These are phyloP conservation scores for Mortierella sp. DNA, from an alignment of 371 early-diverging fungal genomes.

Conservation along the genomic window DNA sequence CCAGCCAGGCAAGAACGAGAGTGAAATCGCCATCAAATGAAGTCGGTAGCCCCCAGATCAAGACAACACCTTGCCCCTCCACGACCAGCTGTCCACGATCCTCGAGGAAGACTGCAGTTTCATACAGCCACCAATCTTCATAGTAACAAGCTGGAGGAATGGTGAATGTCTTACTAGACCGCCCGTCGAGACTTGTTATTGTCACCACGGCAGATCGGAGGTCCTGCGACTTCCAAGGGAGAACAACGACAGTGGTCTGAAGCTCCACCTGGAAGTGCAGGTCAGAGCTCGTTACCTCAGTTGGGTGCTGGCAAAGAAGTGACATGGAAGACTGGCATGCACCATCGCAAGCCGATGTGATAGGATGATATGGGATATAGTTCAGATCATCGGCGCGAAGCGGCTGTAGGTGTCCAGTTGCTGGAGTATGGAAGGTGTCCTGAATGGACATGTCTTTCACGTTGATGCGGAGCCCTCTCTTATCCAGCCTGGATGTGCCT, in stretches of 20 bases:
- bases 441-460: neutral
- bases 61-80: neutral
- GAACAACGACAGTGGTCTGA: neutral
- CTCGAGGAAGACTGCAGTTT: neutral
- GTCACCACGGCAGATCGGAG: slow-evolving; percentile 3
- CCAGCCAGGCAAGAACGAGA: neutral
- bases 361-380: neutral
- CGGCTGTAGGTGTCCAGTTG: neutral
- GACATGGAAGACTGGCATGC: neutral
- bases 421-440: neutral
- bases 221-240: neutral
- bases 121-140: slow-evolving; percentile 3
- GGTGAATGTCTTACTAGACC: neutral
- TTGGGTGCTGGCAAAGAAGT: slow-evolving; percentile 3
- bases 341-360: neutral
- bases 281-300: neutral
- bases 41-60: slow-evolving; percentile 11
- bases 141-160: slow-evolving; percentile 4
- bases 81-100: slow-evolving; percentile 12
- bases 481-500: neutral
- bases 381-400: neutral
- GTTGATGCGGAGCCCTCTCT: neutral
- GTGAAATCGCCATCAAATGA: neutral
- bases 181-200: neutral
- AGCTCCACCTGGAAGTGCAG: slow-evolving; percentile 3